phyloP scores from a whole-genome alignment of 2,329 filamentous ascomycete genomes.

The Neonectria ditissima region DNA sequence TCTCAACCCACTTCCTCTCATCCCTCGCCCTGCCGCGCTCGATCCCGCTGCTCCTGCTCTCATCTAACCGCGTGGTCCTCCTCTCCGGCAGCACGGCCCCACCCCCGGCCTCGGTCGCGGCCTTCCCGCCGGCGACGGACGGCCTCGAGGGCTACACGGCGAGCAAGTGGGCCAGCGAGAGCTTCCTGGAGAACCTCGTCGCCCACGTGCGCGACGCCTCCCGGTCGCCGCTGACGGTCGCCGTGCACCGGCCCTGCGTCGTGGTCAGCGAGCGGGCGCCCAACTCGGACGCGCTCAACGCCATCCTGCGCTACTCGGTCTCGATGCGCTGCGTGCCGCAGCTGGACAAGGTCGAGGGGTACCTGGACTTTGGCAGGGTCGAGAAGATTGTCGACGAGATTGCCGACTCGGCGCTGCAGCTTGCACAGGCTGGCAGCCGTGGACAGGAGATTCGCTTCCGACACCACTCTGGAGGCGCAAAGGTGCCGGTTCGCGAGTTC shows the following conservation, averaged over 20 bases:
- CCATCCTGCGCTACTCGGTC: conserved; percentile 27
- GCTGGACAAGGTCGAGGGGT: conserved; percentile 20
- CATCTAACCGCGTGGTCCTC: conserved; percentile 24
- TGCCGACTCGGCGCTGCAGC: conserved; percentile 7
- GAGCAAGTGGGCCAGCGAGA: conserved; percentile 50
- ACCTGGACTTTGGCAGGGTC: conserved; percentile 21
- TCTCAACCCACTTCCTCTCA: conserved; percentile 24
- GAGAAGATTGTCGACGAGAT: conserved; percentile 27
- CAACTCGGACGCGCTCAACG: conserved; percentile 29
- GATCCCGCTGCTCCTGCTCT: conserved; percentile 27
- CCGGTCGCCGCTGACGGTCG: conserved; percentile 34
- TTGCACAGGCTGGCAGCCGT: background rate
- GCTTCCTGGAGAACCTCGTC: conserved; percentile 43
- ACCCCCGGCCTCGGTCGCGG: conserved; percentile 23
- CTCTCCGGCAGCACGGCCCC: conserved; percentile 23
- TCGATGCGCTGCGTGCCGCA: conserved; percentile 29
- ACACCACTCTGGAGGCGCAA: conserved; percentile 32
- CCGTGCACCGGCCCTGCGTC: conserved; percentile 45
- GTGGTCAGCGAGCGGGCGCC: conserved; percentile 35
- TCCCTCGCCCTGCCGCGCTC: conserved; percentile 23
- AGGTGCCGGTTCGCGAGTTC: conserved; percentile 25
- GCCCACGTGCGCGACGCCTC: conserved; percentile 12
- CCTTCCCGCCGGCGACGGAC: conserved; percentile 31
- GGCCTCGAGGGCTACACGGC: conserved; percentile 48
- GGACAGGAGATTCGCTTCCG: conserved; percentile 14